These are phyloP conservation scores for Lentinula aciculospora DNA, from an alignment of 768 basidiomycete species.

Conservation along the genomic window DNA sequence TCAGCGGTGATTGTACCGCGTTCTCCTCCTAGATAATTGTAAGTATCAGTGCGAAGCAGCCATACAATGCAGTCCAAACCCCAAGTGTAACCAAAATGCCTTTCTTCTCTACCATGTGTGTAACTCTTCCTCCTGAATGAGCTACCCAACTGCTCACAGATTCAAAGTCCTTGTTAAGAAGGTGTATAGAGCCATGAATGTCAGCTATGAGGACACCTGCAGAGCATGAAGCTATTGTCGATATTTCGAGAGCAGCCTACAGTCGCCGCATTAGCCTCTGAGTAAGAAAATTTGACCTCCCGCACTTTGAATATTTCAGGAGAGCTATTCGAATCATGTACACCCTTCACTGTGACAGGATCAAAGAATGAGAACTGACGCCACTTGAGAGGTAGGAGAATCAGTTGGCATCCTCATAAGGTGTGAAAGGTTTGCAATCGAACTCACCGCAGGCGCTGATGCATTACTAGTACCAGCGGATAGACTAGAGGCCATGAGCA, in stretches of 20 bases:
- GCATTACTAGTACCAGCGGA: constrained; percentile 20
- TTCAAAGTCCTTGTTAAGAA: constrained; percentile 72
- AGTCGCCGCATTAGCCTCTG: constrained; percentile 5
- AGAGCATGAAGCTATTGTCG: constrained; percentile 57
- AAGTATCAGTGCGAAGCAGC: not conserved
- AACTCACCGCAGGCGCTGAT: constrained; percentile 18
- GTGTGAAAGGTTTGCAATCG: no score
- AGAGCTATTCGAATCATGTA: constrained; percentile 65
- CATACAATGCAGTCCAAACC: constrained; percentile 38
- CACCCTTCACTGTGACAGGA: constrained; percentile 67
- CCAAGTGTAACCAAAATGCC: constrained; percentile 87
- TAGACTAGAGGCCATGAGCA: constrained; percentile 26
- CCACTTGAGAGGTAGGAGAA: constrained; percentile 43
- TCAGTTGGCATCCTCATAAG: not conserved
- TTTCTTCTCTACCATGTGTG: constrained; percentile 79
- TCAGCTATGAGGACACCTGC: constrained; percentile 75
- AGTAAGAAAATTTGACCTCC: not conserved
- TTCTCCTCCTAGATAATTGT: constrained; percentile 63
- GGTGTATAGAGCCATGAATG: constrained; percentile 77
- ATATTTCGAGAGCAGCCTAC: constrained; percentile 67
- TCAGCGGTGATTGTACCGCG: constrained; percentile 52
- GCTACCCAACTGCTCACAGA: constrained; percentile 72
- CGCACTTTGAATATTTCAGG: constrained; percentile 77
- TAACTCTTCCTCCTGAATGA: constrained; percentile 73
- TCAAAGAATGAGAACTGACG: constrained; percentile 92